These are phyloP conservation scores for Gossypium schwendimanii DNA, from an alignment of 441 rosid species.

Conservation along the genomic window DNA sequence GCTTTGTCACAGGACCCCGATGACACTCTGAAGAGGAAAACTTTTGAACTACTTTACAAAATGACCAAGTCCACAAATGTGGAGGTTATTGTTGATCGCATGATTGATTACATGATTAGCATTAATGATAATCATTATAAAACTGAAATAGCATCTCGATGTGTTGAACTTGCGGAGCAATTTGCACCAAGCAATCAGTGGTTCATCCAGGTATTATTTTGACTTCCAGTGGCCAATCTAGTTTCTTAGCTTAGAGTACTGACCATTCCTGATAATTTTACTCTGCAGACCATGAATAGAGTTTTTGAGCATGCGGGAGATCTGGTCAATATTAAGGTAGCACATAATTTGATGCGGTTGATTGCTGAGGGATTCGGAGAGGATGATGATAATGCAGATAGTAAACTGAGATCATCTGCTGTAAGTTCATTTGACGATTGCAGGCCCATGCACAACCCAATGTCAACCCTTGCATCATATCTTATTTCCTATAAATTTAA, in stretches of 20 bases:
- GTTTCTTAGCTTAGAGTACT: conserved; percentile 8
- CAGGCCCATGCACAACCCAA: neutral
- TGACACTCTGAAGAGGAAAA: conserved; percentile 92
- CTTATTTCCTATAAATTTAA: neutral
- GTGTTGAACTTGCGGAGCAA: conserved; percentile 94
- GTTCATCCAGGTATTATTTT: conserved; percentile 77
- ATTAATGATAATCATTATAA: conserved; percentile 89
- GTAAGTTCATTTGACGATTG: conserved; percentile 39
- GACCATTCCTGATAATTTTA: conserved; percentile 11
- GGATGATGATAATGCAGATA: conserved; percentile 81
- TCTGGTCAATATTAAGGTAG: conserved; percentile 84
- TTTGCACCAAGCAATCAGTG: conserved; percentile 95
- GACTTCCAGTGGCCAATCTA: conserved; percentile 8
- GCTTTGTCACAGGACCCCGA: conserved; percentile 74
- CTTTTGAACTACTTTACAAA: conserved; percentile 83
- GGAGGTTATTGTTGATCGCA: conserved; percentile 92
- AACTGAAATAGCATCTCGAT: conserved; percentile 91
- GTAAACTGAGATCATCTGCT: conserved; percentile 84
- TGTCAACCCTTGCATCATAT: neutral
- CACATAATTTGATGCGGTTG: conserved; percentile 89
- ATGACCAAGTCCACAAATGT: conserved; percentile 97
- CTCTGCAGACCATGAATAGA: conserved; percentile 80
- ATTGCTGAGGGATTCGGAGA: conserved; percentile 97
- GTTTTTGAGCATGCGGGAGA: conserved; percentile 98
- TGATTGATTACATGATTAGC: conserved; percentile 95